Conservation (phyloP, 1,284 basidiomycete species). For the Pterula multifida region DNA sequence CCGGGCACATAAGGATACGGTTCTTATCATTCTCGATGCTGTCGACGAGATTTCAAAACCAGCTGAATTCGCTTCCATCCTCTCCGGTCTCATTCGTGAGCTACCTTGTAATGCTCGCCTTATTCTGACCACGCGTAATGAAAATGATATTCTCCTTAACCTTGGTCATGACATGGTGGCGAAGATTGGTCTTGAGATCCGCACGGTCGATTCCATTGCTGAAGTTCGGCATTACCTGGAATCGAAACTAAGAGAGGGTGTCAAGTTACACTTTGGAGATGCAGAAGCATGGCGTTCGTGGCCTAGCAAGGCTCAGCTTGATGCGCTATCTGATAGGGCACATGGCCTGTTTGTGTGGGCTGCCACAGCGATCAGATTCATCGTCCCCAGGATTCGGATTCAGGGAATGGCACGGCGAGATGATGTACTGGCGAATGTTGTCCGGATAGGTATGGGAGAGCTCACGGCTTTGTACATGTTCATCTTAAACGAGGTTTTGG, state of each 20-base stretch:
- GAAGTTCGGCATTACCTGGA: background rate
- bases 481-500: background rate
- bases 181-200: background rate
- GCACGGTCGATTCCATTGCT: background rate
- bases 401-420: background rate
- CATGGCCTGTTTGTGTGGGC: background rate
- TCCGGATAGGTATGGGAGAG: background rate
- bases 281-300: background rate
- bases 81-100: background rate
- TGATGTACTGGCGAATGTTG: background rate
- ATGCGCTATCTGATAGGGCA: background rate
- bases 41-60: background rate
- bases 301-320: background rate
- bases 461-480: background rate
- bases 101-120: background rate
- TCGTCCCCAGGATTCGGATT: background rate
- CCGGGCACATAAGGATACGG: background rate
- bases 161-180: background rate
- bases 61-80: background rate
- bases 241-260: background rate
- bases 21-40: background rate
- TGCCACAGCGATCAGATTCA: background rate
- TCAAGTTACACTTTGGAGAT: background rate
- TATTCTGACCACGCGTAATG: background rate
- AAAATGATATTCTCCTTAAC: background rate